These are phyloP conservation scores for Heterobasidion irregulare DNA, from an alignment of 1,284 basidiomycete species.

Conservation along the genomic window DNA sequence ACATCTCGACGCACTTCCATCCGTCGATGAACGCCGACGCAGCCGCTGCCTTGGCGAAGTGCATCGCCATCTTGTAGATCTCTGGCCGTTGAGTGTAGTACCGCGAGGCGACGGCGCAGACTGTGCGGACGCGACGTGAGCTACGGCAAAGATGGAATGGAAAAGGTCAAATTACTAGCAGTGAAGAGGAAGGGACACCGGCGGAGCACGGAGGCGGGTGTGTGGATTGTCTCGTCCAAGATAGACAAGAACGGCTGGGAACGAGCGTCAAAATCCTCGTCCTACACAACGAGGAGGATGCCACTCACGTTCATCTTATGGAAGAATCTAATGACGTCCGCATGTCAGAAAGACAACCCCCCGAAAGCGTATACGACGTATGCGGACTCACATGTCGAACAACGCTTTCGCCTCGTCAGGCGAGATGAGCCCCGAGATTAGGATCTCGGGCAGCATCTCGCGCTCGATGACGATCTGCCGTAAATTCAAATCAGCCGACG, in stretches of 20 bases:
- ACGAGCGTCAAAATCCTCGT: background rate
- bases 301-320: conserved; percentile 24
- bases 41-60: conserved; percentile 27
- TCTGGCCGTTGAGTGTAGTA: conserved; percentile 26
- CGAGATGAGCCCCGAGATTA: conserved; percentile 32
- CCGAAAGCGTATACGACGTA: background rate
- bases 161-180: conserved; percentile 18
- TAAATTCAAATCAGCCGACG: conserved; percentile 22
- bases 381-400: conserved; percentile 33
- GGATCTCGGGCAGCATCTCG: conserved; percentile 32
- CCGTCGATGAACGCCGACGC: conserved; percentile 33
- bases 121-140: conserved; percentile 8
- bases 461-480: conserved; percentile 36
- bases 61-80: conserved; percentile 26
- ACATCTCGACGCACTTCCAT: conserved; percentile 65
- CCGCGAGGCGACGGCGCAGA: conserved; percentile 29
- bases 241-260: conserved; percentile 23
- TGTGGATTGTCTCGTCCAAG: conserved; percentile 30
- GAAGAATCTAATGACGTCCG: conserved; percentile 20
- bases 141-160: too few species aligned
- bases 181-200: conserved; percentile 32
- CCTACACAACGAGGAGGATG: background rate
- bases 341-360: too few species aligned
- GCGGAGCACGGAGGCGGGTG: conserved; percentile 24
- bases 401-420: conserved; percentile 33